Evolutionary conservation across 2,329 filamentous ascomycete species (phyloP), one percentile per base, ranked within the genome.

Genomic region (Pleomassaria siparia): DNA sequence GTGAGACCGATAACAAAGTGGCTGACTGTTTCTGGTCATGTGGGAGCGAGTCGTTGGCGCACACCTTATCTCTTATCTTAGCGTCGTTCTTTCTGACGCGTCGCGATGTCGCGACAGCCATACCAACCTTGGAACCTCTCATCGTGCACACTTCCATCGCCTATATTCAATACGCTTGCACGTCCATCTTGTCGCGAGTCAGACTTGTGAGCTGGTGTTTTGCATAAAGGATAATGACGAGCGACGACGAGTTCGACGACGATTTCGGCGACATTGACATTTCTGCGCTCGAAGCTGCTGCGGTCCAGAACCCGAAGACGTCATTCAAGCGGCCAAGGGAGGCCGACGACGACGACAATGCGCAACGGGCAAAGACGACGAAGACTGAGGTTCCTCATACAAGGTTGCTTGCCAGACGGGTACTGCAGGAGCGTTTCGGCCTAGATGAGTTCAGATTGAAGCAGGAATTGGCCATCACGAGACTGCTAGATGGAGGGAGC

Each of bases 401-500:
- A 16, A 40, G 15, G 6, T n/a, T 12, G 9, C 65, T 7, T 60
- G 65, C n/a, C 50, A 52, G 6, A 55, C 56, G 60, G 12, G 62
- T 75, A 0, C 62, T 79, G 2, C 67, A 59, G 44, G 58, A 71
- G 25, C 63, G 58, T 4, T 79, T 78, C 54, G 72, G 70, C 0
- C 60, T 77, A 10, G 36, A 65, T 5, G 55, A 54, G 0, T 80
- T 79, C 49, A 67, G 73, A 35, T 60, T 77, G 13, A 73, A 76
- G 56, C 77, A 79, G 47, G 72, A 76, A 46, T 60, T 66, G 10
- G 76, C 70, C 1, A 76, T 78, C 47, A 61, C 68, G 3, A 63
- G 71, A 21, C 54, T 78, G 3, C 61, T 79, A 2, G 60, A 63
- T 43, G 76, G 76, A 9, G 67, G 63, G 2, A 77, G 71, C 56